Evolutionary conservation across 371 early-diverging fungal species (phyloP), one percentile per base, ranked within the genome.

Genomic region (Fennellomyces sp.): DNA sequence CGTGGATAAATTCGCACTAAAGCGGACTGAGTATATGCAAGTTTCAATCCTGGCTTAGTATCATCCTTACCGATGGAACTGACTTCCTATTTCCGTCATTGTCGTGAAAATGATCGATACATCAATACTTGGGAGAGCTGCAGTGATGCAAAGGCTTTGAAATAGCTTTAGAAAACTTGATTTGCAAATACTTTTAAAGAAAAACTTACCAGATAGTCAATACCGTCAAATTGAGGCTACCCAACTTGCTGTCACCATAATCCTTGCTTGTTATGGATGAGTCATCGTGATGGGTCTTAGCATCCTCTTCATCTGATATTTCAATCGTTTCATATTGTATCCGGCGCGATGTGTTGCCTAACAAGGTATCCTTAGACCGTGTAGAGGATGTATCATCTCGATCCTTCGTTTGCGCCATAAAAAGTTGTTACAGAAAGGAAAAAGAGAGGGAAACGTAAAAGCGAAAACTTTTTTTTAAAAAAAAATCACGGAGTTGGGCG

Each of bases 21-120:
- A 3, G 23, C 3, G n/a, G 4, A 19, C 6, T 3, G n/a, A n/a
- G n/a, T n/a, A n/a, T n/a, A 50, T 38, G 29, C 25, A 66, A n/a
- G 94, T 91, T 58, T 91, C 91, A 27, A 90, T 68, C 6, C 88
- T 84, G 5, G 91, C 90, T 7, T 77, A n/a, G n/a, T n/a, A n/a
- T n/a, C n/a, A 15, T 38, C 13, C 39, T 2, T 52, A 52, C 52
- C 52, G 29, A 11, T 23, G 52, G 19, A 52, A 52, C 23, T 52
- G 33, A 8, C 19, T 33, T 2, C 52, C 52, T 19, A 52, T 52
- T 11, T 52, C 33, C 1, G 30, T 52, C 33, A 52, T 29, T 19
- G 33, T 33, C 21, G 52, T 52, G n/a, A 23, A 29, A 11, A 29
- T 19, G 21, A 52, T 52, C 7, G 52, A 52, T 12, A 33, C 21